Evolutionary conservation across 2,329 filamentous ascomycete genomes (phyloP).

Genomic region (Exophiala sideris): DNA sequence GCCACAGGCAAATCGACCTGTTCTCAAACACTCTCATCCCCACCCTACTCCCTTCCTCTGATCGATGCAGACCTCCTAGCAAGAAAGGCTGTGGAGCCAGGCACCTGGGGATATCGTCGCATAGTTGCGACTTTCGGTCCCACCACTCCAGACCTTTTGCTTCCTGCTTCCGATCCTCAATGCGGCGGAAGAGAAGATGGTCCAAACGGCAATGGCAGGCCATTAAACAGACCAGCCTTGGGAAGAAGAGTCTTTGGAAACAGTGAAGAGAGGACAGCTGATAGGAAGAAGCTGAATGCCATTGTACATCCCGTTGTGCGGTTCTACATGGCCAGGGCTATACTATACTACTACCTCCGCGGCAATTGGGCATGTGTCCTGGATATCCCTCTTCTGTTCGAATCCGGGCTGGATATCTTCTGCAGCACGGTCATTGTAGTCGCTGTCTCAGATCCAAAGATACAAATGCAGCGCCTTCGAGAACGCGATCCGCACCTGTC

Average conservation of each 20-base stretch:
- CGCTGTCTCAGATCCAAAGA: constrained; percentile 70
- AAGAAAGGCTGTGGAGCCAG: constrained; percentile 90
- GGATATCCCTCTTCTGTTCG: constrained; percentile 88
- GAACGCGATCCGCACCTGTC: constrained; percentile 73
- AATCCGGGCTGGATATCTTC: constrained; percentile 78
- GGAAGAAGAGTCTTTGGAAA: constrained; percentile 84
- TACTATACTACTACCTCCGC: constrained; percentile 68
- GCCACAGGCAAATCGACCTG: constrained; percentile 98
- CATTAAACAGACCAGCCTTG: constrained; percentile 80
- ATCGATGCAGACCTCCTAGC: constrained; percentile 93
- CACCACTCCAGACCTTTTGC: constrained; percentile 79
- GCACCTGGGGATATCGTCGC: constrained; percentile 74
- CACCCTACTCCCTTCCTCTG: constrained; percentile 82
- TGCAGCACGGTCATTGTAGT: constrained; percentile 87
- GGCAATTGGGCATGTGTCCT: constrained; percentile 88
- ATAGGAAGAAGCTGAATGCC: constrained; percentile 74
- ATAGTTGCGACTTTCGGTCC: constrained; percentile 80
- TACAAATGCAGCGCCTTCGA: constrained; percentile 77
- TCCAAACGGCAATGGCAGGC: constrained; percentile 56
- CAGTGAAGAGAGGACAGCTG: constrained; percentile 64
- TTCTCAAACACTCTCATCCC: constrained; percentile 71
- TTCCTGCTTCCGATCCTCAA: constrained; percentile 51
- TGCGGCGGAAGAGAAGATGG: constrained; percentile 28
- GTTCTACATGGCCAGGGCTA: constrained; percentile 70
- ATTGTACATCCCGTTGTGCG: constrained; percentile 93